Evolutionary conservation across 768 basidiomycete species (phyloP).

Genomic region (Tricholomella constricta): DNA sequence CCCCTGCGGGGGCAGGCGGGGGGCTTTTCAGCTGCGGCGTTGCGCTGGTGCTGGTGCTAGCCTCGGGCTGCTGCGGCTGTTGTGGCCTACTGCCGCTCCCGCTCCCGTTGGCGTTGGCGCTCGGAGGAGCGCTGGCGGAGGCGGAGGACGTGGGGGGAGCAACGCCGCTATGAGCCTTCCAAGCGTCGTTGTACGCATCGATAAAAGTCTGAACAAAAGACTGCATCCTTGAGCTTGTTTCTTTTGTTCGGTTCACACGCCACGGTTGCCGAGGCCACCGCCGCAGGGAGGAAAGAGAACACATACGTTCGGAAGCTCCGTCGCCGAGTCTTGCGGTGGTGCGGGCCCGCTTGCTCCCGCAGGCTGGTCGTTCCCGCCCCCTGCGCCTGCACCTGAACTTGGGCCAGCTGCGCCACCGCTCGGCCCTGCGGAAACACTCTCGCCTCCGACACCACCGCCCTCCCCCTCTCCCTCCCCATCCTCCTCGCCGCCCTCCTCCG

Average conservation of each 20-base stretch:
- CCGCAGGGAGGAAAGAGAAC: not conserved
- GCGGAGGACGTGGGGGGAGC: conserved; percentile 24
- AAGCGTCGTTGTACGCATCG: conserved; percentile 60
- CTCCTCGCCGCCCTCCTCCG: not conserved
- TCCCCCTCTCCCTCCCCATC: conserved; percentile 27
- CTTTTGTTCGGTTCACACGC: not conserved
- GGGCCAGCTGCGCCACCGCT: not conserved
- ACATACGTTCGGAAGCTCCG: conserved; percentile 15
- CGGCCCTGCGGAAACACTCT: not conserved
- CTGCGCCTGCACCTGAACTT: not conserved
- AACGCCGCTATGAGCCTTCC: conserved; percentile 57
- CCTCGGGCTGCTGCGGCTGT: conserved; percentile 6
- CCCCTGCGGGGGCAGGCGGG: conserved; percentile 22
- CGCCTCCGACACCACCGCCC: conserved; percentile 24
- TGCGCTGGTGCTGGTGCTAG: conserved; percentile 22
- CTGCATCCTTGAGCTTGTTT: conserved; percentile 9
- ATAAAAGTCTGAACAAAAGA: conserved; percentile 39
- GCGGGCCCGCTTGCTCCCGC: not conserved
- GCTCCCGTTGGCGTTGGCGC: too few relatives aligned
- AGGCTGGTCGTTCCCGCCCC: not conserved
- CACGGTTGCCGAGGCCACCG: not conserved
- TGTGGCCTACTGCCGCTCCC: conserved; percentile 6
- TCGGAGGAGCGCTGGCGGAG: conserved; percentile 7
- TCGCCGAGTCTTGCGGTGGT: not conserved
- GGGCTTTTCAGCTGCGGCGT: conserved; percentile 14